Conservation (phyloP, 2,329 filamentous ascomycete species). For the Beauveria varroae region DNA sequence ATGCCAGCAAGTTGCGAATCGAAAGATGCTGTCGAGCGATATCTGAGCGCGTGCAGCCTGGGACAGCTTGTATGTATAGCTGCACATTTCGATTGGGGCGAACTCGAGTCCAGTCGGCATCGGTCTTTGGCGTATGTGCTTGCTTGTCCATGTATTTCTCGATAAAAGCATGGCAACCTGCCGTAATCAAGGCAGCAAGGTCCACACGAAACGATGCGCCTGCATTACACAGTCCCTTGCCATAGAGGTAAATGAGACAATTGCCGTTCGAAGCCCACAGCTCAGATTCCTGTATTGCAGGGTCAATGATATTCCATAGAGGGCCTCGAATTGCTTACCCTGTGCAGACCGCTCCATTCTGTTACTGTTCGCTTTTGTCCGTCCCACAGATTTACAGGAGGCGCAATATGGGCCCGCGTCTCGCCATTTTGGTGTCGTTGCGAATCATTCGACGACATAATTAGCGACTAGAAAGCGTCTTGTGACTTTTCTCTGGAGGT, state of each 20-base stretch:
- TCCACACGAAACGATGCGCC: conserved; percentile 63
- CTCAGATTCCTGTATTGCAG: conserved; percentile 53
- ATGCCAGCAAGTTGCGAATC: conserved; percentile 70
- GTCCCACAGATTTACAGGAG: conserved; percentile 6
- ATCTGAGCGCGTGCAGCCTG: conserved; percentile 46
- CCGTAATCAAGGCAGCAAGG: conserved; percentile 47
- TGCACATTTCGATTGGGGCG: conserved; percentile 37
- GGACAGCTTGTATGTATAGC: conserved; percentile 63
- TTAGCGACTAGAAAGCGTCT: neutral
- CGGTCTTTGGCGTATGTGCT: conserved; percentile 16
- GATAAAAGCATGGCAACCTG: conserved; percentile 54
- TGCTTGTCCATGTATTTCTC: conserved; percentile 38
- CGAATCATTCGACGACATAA: neutral
- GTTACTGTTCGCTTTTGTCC: neutral
- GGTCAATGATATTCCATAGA: neutral
- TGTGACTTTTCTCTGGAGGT: too few species aligned
- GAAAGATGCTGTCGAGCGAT: conserved; percentile 50
- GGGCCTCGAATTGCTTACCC: conserved; percentile 1
- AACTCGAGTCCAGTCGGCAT: conserved; percentile 24
- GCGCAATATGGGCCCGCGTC: neutral
- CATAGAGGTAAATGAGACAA: conserved; percentile 63
- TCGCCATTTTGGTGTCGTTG: neutral
- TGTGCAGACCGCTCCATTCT: conserved; percentile 5
- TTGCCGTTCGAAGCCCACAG: conserved; percentile 62
- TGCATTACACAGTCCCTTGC: conserved; percentile 53